Base-by-base conservation (phyloP, 1,139 yeast species). In the Keqinozyma sinolaborantium region DNA sequence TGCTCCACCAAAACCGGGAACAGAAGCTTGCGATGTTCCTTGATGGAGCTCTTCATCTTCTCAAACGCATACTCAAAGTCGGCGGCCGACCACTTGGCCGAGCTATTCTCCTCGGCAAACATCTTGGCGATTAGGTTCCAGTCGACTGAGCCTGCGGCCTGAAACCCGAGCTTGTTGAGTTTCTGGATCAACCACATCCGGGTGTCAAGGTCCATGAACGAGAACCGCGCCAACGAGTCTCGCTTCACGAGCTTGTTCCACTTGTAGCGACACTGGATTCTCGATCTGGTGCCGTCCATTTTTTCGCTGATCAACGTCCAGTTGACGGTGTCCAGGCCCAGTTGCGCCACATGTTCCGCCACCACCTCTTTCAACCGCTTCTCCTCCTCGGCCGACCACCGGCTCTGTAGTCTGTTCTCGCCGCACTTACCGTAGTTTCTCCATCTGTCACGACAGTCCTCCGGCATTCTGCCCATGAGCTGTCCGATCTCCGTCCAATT, bases 361-460 rank as follows among this genome's bases (percentile, higher is more conserved):
- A 88, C 82, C 14, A 85, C 78, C 9, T 61, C 58, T 33, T 72
- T 70, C 39, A 90, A 63, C 31, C 63, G 60, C 15, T 64, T 67
- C 52, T 88, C 97, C 51, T 88, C 96, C 25, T 75, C 80, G 1
- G 57, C 53, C 0, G 81, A 64, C 97, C 97, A 90, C 52, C 83
- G 84, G 54, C 85, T 82, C 31, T 74, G 73, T 11, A 78, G 75
- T 41, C 97, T 68, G 35, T 75, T 76, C 11, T 66, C 67, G 18
- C 97, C 97, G 61, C 97, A 88, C 55, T 88, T 88, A 39, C 88
- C 83, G 51, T 90, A 90, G 56, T 90, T 90, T 56, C 97, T 73
- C 95, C 95, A 90, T 42, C 97, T 70, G 53, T 90, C 97, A 43
- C 97, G 73, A 55, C 97, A 88, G 60, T 90, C 97, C 50, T 90